Evolutionary conservation across 2,329 filamentous ascomycete genomes (phyloP), one percentile per base, ranked within the genome.

Genomic region (Boeremia lycopersici): DNA sequence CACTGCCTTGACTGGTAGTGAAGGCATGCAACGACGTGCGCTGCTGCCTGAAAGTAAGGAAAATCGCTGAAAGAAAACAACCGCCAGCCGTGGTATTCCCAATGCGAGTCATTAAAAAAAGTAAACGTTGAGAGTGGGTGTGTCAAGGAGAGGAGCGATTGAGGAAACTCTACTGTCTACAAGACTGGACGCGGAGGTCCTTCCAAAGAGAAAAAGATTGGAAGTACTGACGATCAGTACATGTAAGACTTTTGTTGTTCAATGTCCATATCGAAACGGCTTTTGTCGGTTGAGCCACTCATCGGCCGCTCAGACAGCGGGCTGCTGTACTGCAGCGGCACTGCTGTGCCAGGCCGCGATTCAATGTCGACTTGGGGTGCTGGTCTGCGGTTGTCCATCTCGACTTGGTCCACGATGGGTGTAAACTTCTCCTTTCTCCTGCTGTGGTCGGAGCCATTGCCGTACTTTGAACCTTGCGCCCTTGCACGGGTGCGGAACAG

Each of bases 221-320:
- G 50, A 58, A 41, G 51, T 58, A 60, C 59, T 55, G 60, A 44
- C 46, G n/a, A 57, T 68, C 62, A 74, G 54, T 68, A 73, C 70
- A 71, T 73, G 57, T 68, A 73, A 31, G 58, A 45, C 59, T 73
- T 73, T 62, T 74, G 71, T 38, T 73, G 70, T 57, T 74, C 71
- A 40, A 73, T 63, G 45, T 72, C 70, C 33, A 65, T 36, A 26
- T 74, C 71, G 36, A 58, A 73, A 28, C 69, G 69, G 50, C 67
- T 74, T 52, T 72, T 71, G 48, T 72, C 69, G 15, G 70, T 74
- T 23, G 59, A 61, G 33, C 67, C 69, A 53, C 69, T 72, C 70
- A 73, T 73, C 40, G 71, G 70, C 46, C 70, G 64, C 47, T 66
- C 53, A 28, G 63, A 63, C 6, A 51, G 53, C 36, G 61, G 56